Percentiles rank a stretch among this genome's conserved stretches.
These are phyloP conservation scores for Pleurotus tuber-regium DNA, from an alignment of 768 basidiomycete genomes.

Conservation along the genomic window DNA sequence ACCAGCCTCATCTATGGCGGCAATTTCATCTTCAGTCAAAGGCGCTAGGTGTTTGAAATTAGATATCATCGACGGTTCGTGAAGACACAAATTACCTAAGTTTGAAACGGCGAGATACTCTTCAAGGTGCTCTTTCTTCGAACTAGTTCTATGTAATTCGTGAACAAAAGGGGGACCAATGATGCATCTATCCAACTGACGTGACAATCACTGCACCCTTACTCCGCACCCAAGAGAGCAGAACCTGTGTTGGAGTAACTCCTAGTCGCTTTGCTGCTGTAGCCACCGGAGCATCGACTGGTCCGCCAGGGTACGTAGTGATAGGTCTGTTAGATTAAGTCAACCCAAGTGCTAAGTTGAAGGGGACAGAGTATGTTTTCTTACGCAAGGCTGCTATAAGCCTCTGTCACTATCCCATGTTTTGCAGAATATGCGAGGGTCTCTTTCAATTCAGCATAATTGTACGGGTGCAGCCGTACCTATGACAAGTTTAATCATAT, in stretches of 20 bases:
- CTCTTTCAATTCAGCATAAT: constrained; percentile 43
- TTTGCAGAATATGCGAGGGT: constrained; percentile 46
- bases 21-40: constrained; percentile 56
- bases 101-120: constrained; percentile 70
- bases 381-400: constrained; percentile 53
- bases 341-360: background rate
- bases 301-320: constrained; percentile 48
- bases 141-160: constrained; percentile 63
- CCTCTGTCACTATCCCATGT: constrained; percentile 54
- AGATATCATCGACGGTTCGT: background rate
- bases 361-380: constrained; percentile 9
- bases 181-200: too few species aligned
- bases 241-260: constrained; percentile 61
- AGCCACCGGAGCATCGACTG: constrained; percentile 55
- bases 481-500: constrained; percentile 14
- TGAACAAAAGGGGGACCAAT: too few species aligned
- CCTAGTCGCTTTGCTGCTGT: constrained; percentile 51
- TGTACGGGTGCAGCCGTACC: constrained; percentile 60
- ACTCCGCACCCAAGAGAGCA: constrained; percentile 66
- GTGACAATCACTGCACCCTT: constrained; percentile 72
- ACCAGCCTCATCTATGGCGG: constrained; percentile 62
- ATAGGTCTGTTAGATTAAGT: constrained; percentile 42
- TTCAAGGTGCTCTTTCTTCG: constrained; percentile 55
- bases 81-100: constrained; percentile 34
- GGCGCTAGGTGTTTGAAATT: constrained; percentile 32